These are phyloP conservation scores for Angomonas ambiguus DNA, from an alignment of 208 protist genomes.

Conservation along the genomic window DNA sequence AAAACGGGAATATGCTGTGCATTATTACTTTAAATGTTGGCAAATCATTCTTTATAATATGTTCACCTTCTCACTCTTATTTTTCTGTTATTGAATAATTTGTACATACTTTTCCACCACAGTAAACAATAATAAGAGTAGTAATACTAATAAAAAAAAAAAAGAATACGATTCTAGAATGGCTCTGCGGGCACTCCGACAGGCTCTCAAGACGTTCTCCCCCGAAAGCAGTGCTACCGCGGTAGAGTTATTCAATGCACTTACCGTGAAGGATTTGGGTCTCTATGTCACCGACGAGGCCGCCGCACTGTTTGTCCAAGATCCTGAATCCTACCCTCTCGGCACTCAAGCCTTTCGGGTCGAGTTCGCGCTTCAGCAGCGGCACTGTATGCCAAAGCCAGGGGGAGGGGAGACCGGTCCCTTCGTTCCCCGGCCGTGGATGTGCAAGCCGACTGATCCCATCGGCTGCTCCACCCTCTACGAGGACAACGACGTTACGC, in stretches of 20 bases:
- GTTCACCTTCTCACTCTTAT: neutral
- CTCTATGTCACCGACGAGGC: slow-evolving; percentile 38
- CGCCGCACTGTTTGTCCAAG: slow-evolving; percentile 18
- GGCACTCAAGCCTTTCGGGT: slow-evolving; percentile 29
- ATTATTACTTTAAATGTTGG: neutral
- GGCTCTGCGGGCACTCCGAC: neutral
- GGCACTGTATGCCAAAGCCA: neutral
- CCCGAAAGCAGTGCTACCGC: neutral
- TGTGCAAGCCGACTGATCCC: slow-evolving; percentile 11
- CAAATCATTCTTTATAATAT: neutral
- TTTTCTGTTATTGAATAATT: neutral
- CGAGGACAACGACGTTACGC: slow-evolving; percentile 26
- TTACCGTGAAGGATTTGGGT: slow-evolving; percentile 37
- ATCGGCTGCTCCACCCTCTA: slow-evolving; percentile 66
- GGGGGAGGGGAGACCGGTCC: neutral
- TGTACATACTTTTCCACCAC: no score
- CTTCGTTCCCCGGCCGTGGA: slow-evolving; percentile 26
- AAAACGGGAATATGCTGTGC: neutral
- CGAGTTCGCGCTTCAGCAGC: slow-evolving; percentile 32
- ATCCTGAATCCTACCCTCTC: slow-evolving; percentile 25
- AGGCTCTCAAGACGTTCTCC: neutral
- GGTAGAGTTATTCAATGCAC: slow-evolving; percentile 16
- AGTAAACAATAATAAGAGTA: no score
- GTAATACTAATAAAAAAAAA: slow-evolving; percentile 4
- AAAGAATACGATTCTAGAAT: no score